Evolutionary conservation across 176 grass and related monocot genomes (phyloP).

Genomic region (Triticum urartu): DNA sequence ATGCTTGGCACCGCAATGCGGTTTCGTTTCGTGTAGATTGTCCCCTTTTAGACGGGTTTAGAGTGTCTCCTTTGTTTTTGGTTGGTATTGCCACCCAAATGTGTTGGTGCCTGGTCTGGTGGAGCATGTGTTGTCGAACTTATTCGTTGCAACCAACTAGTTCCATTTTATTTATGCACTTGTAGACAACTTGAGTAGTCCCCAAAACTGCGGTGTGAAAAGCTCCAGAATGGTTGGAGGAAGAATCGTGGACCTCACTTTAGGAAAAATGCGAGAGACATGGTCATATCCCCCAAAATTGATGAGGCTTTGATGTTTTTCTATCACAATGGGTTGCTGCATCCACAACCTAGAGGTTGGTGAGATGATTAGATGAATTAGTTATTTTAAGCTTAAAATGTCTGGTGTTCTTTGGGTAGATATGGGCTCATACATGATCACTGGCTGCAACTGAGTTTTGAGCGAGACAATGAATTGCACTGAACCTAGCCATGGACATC

Average conservation of each 20-base stretch:
- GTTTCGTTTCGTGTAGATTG: background rate
- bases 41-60: background rate
- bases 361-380: slow-evolving; percentile 2
- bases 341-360: background rate
- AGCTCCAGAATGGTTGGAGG: background rate
- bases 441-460: background rate
- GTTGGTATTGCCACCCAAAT: background rate
- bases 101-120: background rate
- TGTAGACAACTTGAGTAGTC: background rate
- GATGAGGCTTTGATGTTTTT: background rate
- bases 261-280: background rate
- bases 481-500: background rate
- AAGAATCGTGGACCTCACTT: background rate
- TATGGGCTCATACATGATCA: background rate
- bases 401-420: background rate
- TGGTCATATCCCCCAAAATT: background rate
- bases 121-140: background rate
- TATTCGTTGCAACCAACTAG: background rate
- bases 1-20: background rate
- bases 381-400: background rate
- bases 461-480: background rate
- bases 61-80: background rate
- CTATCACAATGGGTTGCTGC: background rate
- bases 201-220: background rate
- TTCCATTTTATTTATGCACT: background rate